Percentiles rank a stretch among this genome's conserved stretches.
These are phyloP conservation scores for Vitis cinerea DNA, from an alignment of 164 flowering plant genomes.

Conservation along the genomic window DNA sequence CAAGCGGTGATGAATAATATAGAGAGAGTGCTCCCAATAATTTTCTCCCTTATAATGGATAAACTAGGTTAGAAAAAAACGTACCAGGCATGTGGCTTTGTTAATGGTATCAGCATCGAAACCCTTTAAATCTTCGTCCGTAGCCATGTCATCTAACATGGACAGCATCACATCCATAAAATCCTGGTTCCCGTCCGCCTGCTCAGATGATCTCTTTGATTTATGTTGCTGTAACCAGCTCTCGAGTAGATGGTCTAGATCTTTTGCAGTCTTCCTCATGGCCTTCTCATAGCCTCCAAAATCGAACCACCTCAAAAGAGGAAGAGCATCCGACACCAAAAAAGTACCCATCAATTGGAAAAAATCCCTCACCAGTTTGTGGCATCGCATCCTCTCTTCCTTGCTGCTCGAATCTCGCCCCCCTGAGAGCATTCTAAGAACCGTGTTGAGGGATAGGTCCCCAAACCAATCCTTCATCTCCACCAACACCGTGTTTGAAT, in stretches of 20 bases:
- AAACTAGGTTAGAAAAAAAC: neutral
- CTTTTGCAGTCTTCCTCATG: constrained; percentile 32
- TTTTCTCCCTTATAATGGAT: neutral
- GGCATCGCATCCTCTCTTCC: constrained; percentile 18
- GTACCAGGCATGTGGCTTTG: constrained; percentile 33
- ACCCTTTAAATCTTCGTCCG: constrained; percentile 1
- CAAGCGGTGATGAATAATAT: neutral
- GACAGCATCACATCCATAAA: constrained; percentile 30
- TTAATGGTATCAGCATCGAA: constrained; percentile 17
- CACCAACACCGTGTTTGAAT: neutral
- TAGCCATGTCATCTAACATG: neutral
- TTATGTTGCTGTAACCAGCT: constrained; percentile 36
- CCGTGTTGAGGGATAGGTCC: constrained; percentile 23
- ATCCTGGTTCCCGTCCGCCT: constrained; percentile 16
- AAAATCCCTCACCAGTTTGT: constrained; percentile 16
- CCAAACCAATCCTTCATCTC: constrained; percentile 30
- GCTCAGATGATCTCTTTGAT: neutral
- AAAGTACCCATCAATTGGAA: constrained; percentile 16
- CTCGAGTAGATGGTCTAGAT: constrained; percentile 16
- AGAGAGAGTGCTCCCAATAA: too few relatives aligned
- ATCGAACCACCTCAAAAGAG: constrained; percentile 34
- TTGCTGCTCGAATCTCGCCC: constrained; percentile 18
- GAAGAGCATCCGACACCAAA: constrained; percentile 28
- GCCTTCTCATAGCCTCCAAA: constrained; percentile 29
- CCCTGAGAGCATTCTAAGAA: constrained; percentile 26